These are phyloP conservation scores for Fusarium compactum DNA, from an alignment of 2,329 filamentous ascomycete genomes.

Conservation along the genomic window DNA sequence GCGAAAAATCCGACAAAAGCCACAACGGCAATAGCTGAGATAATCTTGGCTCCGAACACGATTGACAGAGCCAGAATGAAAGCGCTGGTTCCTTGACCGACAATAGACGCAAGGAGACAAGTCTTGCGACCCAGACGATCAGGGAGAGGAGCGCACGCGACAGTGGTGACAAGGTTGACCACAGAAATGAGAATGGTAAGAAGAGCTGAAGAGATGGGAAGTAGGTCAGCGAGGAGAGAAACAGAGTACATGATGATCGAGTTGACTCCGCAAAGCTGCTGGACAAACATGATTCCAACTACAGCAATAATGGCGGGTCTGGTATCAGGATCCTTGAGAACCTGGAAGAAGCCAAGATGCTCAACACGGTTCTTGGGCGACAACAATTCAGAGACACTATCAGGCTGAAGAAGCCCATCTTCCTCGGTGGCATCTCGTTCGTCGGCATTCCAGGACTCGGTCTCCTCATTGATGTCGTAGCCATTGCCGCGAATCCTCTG, in stretches of 20 bases:
- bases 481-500: constrained; percentile 79
- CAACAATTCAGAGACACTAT: constrained; percentile 48
- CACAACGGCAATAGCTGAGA: constrained; percentile 85
- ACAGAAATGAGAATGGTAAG: constrained; percentile 89
- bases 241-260: constrained; percentile 99
- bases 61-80: constrained; percentile 85
- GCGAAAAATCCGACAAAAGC: constrained; percentile 92
- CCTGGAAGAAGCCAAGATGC: constrained; percentile 72
- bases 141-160: constrained; percentile 83
- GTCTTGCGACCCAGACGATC: constrained; percentile 90
- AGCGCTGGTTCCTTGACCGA: constrained; percentile 85
- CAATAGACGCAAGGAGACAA: constrained; percentile 84
- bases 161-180: constrained; percentile 86
- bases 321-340: constrained; percentile 75
- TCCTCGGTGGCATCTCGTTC: constrained; percentile 69
- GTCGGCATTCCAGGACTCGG: constrained; percentile 68
- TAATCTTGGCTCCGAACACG: constrained; percentile 74
- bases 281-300: constrained; percentile 89
- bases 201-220: constrained; percentile 83
- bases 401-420: constrained; percentile 70
- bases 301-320: constrained; percentile 84
- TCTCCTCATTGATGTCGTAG: constrained; percentile 79
- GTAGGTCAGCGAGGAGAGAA: constrained; percentile 82
- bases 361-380: constrained; percentile 36
- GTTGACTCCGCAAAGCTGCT: constrained; percentile 95